Evolutionary conservation across 345 rosid species (phyloP), one percentile per base, ranked within the genome.

Genomic region (Passiflora organensis): DNA sequence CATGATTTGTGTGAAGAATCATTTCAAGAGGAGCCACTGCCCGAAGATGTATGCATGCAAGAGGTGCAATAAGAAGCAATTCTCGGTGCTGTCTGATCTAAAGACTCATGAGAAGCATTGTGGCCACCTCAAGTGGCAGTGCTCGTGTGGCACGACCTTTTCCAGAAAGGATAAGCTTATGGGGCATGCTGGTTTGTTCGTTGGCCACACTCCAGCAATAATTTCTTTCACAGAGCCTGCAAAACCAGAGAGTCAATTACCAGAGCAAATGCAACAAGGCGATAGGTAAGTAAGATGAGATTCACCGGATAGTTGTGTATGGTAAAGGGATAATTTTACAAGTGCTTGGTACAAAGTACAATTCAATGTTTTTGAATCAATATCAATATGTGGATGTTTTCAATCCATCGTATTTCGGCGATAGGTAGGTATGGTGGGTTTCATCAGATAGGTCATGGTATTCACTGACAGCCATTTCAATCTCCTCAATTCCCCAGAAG

Each of bases 31-130:
- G 32, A 84, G 91, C 73, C 97, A 90, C 47, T 90, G 95, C 48
- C 94, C 95, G 0, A 90, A 90, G 72, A 75, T 90, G 88, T 87
- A 87, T 58, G 80, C 84, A 43, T 90, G 97, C 73, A 81, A 80
- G 78, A 68, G 88, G 24, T 87, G 97, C 59, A 74, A 75, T 13
- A 75, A 63, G 80, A 90, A 90, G 76, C 81, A 82, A 9, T 90
- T 90, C 69, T 87, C 95, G 28, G 91, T 90, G 70, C 63, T 87
- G 64, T 90, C 95, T 15, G 97, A 90, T 71, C 73, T 90, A 1
- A 74, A 89, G 73, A 90, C 97, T 25, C 97, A 90, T 69, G 97
- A 90, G 72, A 90, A 90, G 76, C 95, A 90, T 55, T 90, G 97
- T 58, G 91, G 93, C 4, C 72, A 86, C 60, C 48, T 75, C 32